Evolutionary conservation across 1,139 yeast species (phyloP).

Genomic region (Meyerozyma guilliermondii): DNA sequence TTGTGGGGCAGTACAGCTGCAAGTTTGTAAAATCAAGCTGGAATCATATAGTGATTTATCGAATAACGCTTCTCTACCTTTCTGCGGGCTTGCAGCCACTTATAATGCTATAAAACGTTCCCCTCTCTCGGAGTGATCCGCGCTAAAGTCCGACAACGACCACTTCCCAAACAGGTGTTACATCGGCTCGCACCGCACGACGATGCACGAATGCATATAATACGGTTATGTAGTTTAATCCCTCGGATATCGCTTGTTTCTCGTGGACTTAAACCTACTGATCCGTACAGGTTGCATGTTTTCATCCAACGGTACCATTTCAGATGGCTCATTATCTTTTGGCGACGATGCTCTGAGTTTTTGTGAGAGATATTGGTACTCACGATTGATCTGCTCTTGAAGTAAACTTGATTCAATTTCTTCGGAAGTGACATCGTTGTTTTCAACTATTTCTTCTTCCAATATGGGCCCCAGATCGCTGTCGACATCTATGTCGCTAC

Average conservation of each 20-base stretch:
- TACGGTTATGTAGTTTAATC: background rate
- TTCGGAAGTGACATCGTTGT: conserved; percentile 16
- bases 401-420: conserved; percentile 19
- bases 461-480: conserved; percentile 37
- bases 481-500: conserved; percentile 20
- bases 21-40: background rate
- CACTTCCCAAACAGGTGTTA: background rate
- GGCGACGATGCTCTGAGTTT: conserved; percentile 37
- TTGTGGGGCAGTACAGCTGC: too few species aligned
- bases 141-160: conserved; percentile 1
- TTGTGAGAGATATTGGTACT: conserved; percentile 17
- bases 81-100: background rate
- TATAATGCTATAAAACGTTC: background rate
- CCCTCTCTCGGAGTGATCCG: background rate
- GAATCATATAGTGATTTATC: background rate
- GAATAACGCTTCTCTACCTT: background rate
- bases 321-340: conserved; percentile 43
- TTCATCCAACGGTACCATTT: conserved; percentile 70
- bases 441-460: conserved; percentile 35
- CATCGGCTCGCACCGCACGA: background rate
- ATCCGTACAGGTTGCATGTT: conserved; percentile 52
- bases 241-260: background rate
- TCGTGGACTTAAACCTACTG: conserved; percentile 64
- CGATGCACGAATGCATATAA: background rate
- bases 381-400: conserved; percentile 9